A percentile compares a stretch with the other conserved stretches of the same genome.
Conservation (phyloP, 306 rosid genomes). For the Corylus heterophylla region DNA sequence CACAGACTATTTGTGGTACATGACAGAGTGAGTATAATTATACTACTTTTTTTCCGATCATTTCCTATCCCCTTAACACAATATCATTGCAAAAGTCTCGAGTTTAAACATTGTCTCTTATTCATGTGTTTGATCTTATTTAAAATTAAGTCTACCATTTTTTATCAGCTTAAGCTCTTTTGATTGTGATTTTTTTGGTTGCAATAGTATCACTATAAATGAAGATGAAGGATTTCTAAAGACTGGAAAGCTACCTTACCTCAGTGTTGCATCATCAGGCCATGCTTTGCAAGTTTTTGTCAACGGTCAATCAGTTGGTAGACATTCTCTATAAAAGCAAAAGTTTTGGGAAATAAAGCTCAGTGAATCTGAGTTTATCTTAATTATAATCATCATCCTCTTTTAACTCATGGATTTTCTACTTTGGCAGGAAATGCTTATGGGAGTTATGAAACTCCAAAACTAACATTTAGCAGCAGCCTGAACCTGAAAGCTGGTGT, state of each 20-base stretch:
- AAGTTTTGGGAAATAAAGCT: background rate
- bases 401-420: constrained; percentile 18
- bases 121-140: no score
- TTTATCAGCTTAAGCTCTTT: no score
- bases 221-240: constrained; percentile 64
- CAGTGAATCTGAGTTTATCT: background rate
- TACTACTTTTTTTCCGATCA: no score
- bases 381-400: background rate
- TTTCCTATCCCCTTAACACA: no score
- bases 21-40: constrained; percentile 79
- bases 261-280: constrained; percentile 78
- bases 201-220: constrained; percentile 67
- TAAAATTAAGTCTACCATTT: no score
- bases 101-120: no score
- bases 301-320: constrained; percentile 86
- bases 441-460: constrained; percentile 54
- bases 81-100: no score
- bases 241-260: constrained; percentile 62
- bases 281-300: constrained; percentile 89
- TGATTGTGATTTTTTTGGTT: background rate
- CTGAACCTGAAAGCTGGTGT: constrained; percentile 67
- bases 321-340: background rate
- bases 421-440: constrained; percentile 59
- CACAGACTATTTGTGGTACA: constrained; percentile 93
- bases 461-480: constrained; percentile 53